Conservation (phyloP, 805 yeast species). For the Dipodascus geniculatus region DNA sequence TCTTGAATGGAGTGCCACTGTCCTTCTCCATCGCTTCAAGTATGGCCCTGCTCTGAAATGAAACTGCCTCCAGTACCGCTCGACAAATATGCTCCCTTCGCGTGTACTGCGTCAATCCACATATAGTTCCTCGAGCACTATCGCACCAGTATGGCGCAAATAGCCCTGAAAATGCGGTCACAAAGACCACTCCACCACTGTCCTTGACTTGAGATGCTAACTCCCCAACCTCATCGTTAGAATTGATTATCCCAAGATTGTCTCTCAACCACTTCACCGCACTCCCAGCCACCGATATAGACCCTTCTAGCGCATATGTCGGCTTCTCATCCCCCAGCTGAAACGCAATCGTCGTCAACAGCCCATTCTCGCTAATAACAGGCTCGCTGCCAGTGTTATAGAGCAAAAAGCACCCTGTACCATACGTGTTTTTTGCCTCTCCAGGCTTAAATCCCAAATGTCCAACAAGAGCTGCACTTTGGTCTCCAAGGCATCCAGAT, state of each 20-base stretch:
- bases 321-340: constrained; percentile 73
- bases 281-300: constrained; percentile 93
- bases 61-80: constrained; percentile 91
- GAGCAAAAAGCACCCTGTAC: constrained; percentile 87
- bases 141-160: constrained; percentile 96
- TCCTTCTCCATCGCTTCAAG: constrained; percentile 82
- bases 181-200: constrained; percentile 87
- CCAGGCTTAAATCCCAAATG: constrained; percentile 78
- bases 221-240: constrained; percentile 82
- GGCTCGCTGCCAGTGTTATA: constrained; percentile 75
- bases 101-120: constrained; percentile 90
- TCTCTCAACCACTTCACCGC: constrained; percentile 91
- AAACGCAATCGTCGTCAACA: constrained; percentile 80
- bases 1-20: constrained; percentile 47
- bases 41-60: constrained; percentile 87
- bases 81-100: constrained; percentile 81
- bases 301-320: constrained; percentile 86
- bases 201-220: constrained; percentile 70
- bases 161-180: constrained; percentile 88
- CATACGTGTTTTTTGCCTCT: constrained; percentile 89
- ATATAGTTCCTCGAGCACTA: constrained; percentile 82
- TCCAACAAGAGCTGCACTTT: constrained; percentile 86
- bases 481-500: constrained; percentile 89
- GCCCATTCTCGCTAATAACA: constrained; percentile 64
- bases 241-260: constrained; percentile 69